phyloP scores from a whole-genome alignment of 2,329 filamentous ascomycete genomes.

The Drechslerella dactyloides region DNA sequence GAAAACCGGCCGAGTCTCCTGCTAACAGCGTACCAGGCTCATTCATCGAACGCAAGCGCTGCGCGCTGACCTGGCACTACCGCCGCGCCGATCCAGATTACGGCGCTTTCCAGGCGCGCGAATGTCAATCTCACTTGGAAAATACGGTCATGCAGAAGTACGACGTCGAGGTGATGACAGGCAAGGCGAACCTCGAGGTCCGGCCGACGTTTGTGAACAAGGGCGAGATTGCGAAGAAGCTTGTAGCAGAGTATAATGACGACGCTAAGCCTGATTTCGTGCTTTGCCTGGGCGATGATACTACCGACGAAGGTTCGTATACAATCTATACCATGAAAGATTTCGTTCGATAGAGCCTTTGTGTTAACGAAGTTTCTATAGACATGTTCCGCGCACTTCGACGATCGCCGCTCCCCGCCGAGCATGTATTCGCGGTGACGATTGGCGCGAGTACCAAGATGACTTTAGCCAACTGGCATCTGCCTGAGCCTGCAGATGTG shows the following conservation, averaged over 20 bases:
- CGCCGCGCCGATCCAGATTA: constrained; percentile 86
- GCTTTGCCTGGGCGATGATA: constrained; percentile 90
- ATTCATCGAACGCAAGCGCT: constrained; percentile 92
- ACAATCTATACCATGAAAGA: not conserved
- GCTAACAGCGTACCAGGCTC: constrained; percentile 66
- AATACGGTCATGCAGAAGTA: constrained; percentile 75
- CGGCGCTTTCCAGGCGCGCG: constrained; percentile 76
- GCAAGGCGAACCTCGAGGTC: constrained; percentile 96
- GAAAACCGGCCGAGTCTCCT: not conserved
- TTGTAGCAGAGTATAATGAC: constrained; percentile 73
- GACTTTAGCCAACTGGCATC: constrained; percentile 86
- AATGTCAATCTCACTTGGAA: constrained; percentile 83
- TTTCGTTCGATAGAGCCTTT: no score
- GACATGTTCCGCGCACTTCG: constrained; percentile 83
- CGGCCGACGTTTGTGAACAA: constrained; percentile 98
- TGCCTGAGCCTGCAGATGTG: constrained; percentile 86
- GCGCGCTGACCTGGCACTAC: constrained; percentile 97
- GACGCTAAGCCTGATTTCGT: constrained; percentile 76
- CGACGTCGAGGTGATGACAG: constrained; percentile 95
- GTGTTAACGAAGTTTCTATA: no score
- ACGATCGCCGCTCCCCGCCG: constrained; percentile 63
- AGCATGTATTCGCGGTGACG: constrained; percentile 84
- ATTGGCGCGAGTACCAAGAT: constrained; percentile 91
- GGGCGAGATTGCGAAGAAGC: constrained; percentile 86
- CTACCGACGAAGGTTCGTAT: constrained; percentile 89